These are phyloP conservation scores for Hirschfeldia incana DNA, from an alignment of 345 rosid species.

Conservation along the genomic window DNA sequence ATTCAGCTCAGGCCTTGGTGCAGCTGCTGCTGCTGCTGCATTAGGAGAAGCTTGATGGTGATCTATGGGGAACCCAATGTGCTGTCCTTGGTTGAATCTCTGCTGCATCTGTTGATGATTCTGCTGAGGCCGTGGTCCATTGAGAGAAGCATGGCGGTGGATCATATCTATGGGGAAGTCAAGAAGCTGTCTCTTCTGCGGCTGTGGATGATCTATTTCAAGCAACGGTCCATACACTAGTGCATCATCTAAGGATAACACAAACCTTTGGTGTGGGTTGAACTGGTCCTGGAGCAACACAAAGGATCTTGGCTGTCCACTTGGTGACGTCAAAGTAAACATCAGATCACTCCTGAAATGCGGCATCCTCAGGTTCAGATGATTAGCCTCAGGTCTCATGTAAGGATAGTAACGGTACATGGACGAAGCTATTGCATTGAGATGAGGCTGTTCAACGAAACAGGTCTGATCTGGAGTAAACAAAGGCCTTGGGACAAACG, in stretches of 20 bases:
- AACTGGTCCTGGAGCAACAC: background rate
- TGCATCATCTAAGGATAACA: background rate
- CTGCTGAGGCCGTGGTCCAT: background rate
- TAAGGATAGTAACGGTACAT: background rate
- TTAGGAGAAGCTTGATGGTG: background rate
- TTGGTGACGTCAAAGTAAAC: background rate
- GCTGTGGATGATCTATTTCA: background rate
- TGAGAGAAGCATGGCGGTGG: background rate
- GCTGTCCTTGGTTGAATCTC: background rate
- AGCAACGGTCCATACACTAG: background rate
- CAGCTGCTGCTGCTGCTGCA: background rate
- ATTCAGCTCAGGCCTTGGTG: background rate
- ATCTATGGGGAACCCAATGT: background rate
- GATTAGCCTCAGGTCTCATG: background rate
- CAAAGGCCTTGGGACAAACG: background rate
- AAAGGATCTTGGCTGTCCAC: conserved; percentile 1
- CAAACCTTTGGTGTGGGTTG: background rate
- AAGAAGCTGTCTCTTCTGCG: background rate
- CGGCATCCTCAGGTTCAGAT: background rate
- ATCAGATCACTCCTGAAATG: background rate
- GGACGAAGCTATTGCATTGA: background rate
- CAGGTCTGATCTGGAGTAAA: background rate
- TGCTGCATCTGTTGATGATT: background rate
- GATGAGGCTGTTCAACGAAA: background rate
- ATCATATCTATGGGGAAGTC: background rate